A percentile compares a stretch with the other conserved stretches of the same genome.
phyloP scores from a whole-genome alignment of 208 protist species.

The Crithidia fasciculata region DNA sequence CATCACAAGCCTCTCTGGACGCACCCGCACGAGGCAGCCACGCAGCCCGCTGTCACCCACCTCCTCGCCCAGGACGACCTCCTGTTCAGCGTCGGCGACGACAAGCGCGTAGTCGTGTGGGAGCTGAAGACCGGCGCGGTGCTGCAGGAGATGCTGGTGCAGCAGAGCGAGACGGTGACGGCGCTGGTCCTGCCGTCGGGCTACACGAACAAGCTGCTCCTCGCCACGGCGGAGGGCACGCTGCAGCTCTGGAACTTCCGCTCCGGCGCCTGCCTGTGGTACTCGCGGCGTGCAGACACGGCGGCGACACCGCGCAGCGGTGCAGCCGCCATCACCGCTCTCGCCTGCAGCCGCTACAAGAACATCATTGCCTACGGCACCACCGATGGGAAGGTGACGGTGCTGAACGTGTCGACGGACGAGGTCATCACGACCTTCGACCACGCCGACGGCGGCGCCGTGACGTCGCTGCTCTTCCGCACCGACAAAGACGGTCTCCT shows the following conservation, averaged over 20 bases:
- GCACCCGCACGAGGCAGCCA: constrained; percentile 51
- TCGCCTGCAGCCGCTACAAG: constrained; percentile 78
- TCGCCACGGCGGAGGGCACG: constrained; percentile 74
- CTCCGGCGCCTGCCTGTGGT: constrained; percentile 77
- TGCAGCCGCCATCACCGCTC: constrained; percentile 45
- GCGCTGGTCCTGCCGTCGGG: constrained; percentile 52
- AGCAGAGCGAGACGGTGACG: constrained; percentile 64
- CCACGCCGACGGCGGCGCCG: constrained; percentile 57
- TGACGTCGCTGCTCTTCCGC: constrained; percentile 87
- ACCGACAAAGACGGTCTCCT: constrained; percentile 77
- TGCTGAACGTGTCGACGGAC: constrained; percentile 65
- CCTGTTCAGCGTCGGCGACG: constrained; percentile 74
- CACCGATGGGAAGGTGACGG: constrained; percentile 64
- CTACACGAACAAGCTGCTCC: constrained; percentile 90
- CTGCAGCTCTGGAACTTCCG: constrained; percentile 91
- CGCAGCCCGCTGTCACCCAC: constrained; percentile 49
- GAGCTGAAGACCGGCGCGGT: constrained; percentile 66
- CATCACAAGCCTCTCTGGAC: constrained; percentile 89
- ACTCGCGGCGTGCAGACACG: constrained; percentile 27
- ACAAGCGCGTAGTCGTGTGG: constrained; percentile 79
- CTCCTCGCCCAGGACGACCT: constrained; percentile 83
- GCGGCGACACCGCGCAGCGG: not conserved
- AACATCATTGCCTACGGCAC: constrained; percentile 89
- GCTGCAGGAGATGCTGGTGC: constrained; percentile 69
- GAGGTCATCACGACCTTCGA: constrained; percentile 80